Evolutionary conservation across 805 yeast genomes (phyloP), one percentile per base, ranked within the genome.

Genomic region (Candida chauliodis): DNA sequence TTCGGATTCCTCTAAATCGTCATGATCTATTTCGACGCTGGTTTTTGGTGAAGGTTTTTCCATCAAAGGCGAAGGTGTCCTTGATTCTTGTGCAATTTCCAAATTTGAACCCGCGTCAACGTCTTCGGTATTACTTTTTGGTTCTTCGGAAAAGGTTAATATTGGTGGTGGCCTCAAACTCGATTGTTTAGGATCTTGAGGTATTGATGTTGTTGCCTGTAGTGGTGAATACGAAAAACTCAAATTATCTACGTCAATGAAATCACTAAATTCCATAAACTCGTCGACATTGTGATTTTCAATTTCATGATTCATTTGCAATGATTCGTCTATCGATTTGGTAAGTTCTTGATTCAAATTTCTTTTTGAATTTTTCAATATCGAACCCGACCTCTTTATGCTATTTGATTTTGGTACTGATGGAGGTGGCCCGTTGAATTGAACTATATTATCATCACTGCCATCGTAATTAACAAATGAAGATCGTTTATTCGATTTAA

Each of bases 191-290:
- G 8, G n/a, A 25, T 34, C 13, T 13, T 27, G 17, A 3, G 11
- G 5, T 5, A 15, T 4, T 16, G 19, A 29, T 22, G 18, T 7
- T 4, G 25, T 36, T 22, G 29, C 11, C 13, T 43, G 40, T 18
- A 21, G 34, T 8, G 62, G 62, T 4, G 61, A 52, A 31, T 46
- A 31, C 0, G 56, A 47, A 30, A 64, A 61, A 46, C 58, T 57
- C 41, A 64, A 53, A 41, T 63, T 52, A 21, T 66, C 73, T 18
- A 59, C 56, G 45, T 66, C 69, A 36, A 68, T 60, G 42, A 55
- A 67, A 37, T 67, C 71, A 24, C 63, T 53, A 38, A 67, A 68
- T 41, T 67, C 73, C 42, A 65, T 57, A n/a, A 67, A 56, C 31
- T 66, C 69, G 21, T 45, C 27, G 7, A 36, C 20, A 13, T 20